Evolutionary conservation across 2,329 filamentous ascomycete species (phyloP).

Genomic region (Ceratocystis cubensis): DNA sequence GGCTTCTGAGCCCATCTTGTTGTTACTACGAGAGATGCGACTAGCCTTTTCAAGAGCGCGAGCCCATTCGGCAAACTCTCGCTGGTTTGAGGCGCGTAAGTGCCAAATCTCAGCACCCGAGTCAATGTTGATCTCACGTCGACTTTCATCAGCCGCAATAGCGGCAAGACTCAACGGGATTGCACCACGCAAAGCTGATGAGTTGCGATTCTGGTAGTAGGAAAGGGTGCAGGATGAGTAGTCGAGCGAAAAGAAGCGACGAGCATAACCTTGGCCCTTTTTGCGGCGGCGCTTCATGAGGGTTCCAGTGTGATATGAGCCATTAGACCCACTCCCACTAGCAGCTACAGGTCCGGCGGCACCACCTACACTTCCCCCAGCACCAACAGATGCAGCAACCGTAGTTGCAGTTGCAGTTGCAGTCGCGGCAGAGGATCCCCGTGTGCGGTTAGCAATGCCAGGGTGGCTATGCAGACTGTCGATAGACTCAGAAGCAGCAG

Average conservation of each 20-base stretch:
- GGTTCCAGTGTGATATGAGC: constrained; percentile 66
- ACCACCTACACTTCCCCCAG: background rate
- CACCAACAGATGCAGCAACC: background rate
- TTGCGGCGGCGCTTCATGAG: constrained; percentile 85
- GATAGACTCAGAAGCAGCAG: constrained; percentile 41
- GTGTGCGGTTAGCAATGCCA: constrained; percentile 26
- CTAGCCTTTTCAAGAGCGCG: constrained; percentile 73
- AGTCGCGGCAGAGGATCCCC: constrained; percentile 38
- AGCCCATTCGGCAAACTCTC: constrained; percentile 82
- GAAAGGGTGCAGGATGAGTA: constrained; percentile 89
- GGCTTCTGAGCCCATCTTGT: constrained; percentile 28
- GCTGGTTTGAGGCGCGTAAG: constrained; percentile 65
- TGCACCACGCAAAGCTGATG: constrained; percentile 78
- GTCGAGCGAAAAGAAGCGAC: constrained; percentile 90
- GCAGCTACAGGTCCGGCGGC: background rate
- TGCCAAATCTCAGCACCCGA: constrained; percentile 97
- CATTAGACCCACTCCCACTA: constrained; percentile 21
- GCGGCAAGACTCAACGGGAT: constrained; percentile 86
- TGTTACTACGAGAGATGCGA: constrained; percentile 44
- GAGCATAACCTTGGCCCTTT: constrained; percentile 83
- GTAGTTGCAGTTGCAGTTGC: constrained; percentile 10
- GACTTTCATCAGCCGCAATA: constrained; percentile 76
- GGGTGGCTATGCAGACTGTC: constrained; percentile 48
- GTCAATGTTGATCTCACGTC: constrained; percentile 88
- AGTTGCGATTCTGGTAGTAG: constrained; percentile 91